Evolutionary conservation across 2,329 filamentous ascomycete genomes (phyloP).

Genomic region (Arthrobotrys pseudoclavata): DNA sequence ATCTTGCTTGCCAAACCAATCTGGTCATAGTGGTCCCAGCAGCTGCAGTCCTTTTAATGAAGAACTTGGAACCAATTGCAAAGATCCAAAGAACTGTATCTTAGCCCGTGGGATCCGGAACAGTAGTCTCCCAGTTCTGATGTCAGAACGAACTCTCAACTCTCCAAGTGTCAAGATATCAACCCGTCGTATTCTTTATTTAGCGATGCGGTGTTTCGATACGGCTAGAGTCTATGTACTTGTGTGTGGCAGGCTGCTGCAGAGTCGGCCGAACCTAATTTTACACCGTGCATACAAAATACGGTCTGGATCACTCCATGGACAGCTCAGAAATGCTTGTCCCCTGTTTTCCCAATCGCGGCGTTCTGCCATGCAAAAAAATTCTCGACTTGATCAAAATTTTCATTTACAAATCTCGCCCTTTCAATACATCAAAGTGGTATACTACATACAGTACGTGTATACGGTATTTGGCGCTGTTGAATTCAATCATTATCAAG

Average conservation of each 20-base stretch:
- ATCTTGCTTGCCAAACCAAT: neutral
- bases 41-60: neutral
- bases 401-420: conserved; percentile 1
- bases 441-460: neutral
- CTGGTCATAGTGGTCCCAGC: conserved; percentile 1
- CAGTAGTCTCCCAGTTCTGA: neutral
- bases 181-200: conserved; percentile 15
- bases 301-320: conserved; percentile 40
- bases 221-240: conserved; percentile 14
- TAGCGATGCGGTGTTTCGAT: conserved; percentile 22
- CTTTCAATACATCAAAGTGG: neutral
- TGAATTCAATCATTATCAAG: neutral
- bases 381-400: conserved; percentile 31
- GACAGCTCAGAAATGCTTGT: conserved; percentile 34
- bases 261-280: neutral
- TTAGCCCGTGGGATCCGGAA: conserved; percentile 36
- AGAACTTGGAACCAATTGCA: neutral
- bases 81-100: neutral
- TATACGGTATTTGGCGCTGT: neutral
- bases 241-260: conserved; percentile 1
- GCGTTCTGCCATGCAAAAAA: conserved; percentile 49
- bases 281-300: neutral
- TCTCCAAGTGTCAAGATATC: conserved; percentile 17
- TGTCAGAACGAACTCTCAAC: neutral
- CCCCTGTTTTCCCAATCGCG: conserved; percentile 40